A percentile compares a stretch with the other conserved stretches of the same genome.
phyloP scores from a whole-genome alignment of 129 eudicot genomes.

The Escallonia herrerae region DNA sequence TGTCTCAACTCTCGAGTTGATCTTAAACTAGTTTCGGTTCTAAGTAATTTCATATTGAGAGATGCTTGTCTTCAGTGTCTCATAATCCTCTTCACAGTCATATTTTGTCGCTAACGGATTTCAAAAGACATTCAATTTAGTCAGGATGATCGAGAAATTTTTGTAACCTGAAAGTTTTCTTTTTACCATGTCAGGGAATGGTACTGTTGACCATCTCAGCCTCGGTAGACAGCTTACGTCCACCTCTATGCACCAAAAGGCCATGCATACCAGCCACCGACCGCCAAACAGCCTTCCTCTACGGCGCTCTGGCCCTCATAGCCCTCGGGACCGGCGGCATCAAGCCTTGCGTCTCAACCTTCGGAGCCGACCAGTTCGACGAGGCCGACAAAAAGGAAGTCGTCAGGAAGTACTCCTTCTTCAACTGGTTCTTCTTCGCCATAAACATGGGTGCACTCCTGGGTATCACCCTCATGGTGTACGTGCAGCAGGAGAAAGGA shows the following conservation, averaged over 20 bases:
- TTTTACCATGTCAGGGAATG: conserved; percentile 51
- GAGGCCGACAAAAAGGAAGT: conserved; percentile 54
- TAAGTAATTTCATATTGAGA: too few relatives aligned
- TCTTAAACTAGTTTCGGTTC: too few relatives aligned
- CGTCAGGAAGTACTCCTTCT: conserved; percentile 50
- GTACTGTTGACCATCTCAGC: conserved; percentile 64
- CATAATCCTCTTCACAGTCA: too few relatives aligned
- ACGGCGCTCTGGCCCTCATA: conserved; percentile 61
- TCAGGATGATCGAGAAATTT: too few relatives aligned
- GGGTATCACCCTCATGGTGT: conserved; percentile 75
- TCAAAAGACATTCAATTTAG: too few relatives aligned
- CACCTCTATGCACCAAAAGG: conserved; percentile 48
- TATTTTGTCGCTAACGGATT: too few relatives aligned
- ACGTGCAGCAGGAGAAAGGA: conserved; percentile 51
- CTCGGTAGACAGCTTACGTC: conserved; percentile 50
- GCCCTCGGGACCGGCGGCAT: conserved; percentile 96
- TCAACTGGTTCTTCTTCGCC: conserved; percentile 89
- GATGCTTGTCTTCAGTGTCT: too few relatives aligned
- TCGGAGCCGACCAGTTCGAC: conserved; percentile 90
- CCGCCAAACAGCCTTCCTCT: conserved; percentile 55
- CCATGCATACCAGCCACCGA: conserved; percentile 56
- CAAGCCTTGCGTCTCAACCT: conserved; percentile 88
- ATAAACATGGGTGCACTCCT: conserved; percentile 77
- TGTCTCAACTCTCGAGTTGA: too few relatives aligned
- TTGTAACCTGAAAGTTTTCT: too few relatives aligned